Percentiles rank a stretch among this genome's conserved stretches.
These are phyloP conservation scores for Paramecium bursaria DNA, from an alignment of 73 alveolate species.

Conservation along the genomic window DNA sequence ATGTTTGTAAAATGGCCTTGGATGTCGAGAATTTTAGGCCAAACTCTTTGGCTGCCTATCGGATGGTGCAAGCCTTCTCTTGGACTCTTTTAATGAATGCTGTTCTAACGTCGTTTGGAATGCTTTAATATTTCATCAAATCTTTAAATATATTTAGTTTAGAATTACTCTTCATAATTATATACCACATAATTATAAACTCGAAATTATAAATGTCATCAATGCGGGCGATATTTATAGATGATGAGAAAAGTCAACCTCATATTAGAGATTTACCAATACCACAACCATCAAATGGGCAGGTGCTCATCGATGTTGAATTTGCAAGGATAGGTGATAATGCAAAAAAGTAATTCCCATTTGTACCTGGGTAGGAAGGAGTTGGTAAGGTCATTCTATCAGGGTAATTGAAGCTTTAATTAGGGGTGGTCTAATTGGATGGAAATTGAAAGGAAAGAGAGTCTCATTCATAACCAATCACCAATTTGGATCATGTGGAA, in stretches of 20 bases:
- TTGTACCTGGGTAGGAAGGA: slow-evolving; percentile 56
- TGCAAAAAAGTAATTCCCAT: slow-evolving; percentile 11
- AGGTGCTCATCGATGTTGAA: slow-evolving; percentile 21
- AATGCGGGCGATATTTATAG: too few species aligned
- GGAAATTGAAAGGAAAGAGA: slow-evolving; percentile 47
- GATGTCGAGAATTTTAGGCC: slow-evolving; percentile 56
- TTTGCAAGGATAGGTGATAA: neutral
- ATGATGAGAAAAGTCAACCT: too few species aligned
- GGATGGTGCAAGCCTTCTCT: slow-evolving; percentile 19
- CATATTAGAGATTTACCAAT: slow-evolving; percentile 37
- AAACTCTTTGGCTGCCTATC: slow-evolving; percentile 58
- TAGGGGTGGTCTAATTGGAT: slow-evolving; percentile 39
- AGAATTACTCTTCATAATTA: too few species aligned
- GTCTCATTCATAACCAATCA: slow-evolving; percentile 32
- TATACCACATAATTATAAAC: too few species aligned
- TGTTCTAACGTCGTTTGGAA: slow-evolving; percentile 48
- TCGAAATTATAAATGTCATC: too few species aligned
- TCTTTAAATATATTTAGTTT: neutral
- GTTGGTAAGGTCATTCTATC: slow-evolving; percentile 30
- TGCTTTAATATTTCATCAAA: slow-evolving; percentile 43
- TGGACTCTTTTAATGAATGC: slow-evolving; percentile 30
- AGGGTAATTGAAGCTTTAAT: neutral
- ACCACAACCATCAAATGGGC: slow-evolving; percentile 28
- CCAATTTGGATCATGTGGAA: slow-evolving; percentile 39
- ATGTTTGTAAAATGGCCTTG: slow-evolving; percentile 51